Evolutionary conservation across 2,329 filamentous ascomycete species (phyloP), one percentile per base, ranked within the genome.

Genomic region (Alternaria tenuissima): DNA sequence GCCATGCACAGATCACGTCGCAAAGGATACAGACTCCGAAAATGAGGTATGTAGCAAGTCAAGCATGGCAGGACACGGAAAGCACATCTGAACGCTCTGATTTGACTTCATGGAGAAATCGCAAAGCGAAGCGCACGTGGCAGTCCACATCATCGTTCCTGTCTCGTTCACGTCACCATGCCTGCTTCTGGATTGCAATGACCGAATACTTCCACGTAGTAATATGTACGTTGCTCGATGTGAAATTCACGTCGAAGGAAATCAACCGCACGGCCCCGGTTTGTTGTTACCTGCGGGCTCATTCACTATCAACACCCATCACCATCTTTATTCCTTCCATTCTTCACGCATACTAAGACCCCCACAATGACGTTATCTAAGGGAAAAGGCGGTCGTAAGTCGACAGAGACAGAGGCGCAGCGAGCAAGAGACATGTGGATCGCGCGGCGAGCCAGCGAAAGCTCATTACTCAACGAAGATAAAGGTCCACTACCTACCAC

Each of bases 1-100:
- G 46, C 30, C 5, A 48, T 14, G 3, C 3, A 24, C 2, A 24
- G 14, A 36, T 24, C 12, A 11, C 16, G 30, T 24, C 8, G 18
- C 8, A 7, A 18, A 49, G 1, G 6, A n/a, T n/a, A n/a, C 0
- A 0, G 7, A 4, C 14, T 4, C 39, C 9, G 11, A 1, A 22
- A 24, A 4, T 24, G 11, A 7, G 11, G 5, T 5, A 1, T 24
- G 7, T 16, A 5, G 39, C 12, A 22, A 22, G 1, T 5, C 9
- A 42, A 12, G 11, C 8, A 16, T 24, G 11, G 3, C 14, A 24
- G 6, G 11, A 7, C 7, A 3, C 12, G 12, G 22, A 24, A 5
- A 24, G 5, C 6, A 16, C 7, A 14, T 3, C 20, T 20, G 7
- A 3, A 22, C 11, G 20, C 39, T 16, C 20, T 2, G 11, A 24